Evolutionary conservation across 1,139 yeast genomes (phyloP).

Genomic region (Candida gigantensis): DNA sequence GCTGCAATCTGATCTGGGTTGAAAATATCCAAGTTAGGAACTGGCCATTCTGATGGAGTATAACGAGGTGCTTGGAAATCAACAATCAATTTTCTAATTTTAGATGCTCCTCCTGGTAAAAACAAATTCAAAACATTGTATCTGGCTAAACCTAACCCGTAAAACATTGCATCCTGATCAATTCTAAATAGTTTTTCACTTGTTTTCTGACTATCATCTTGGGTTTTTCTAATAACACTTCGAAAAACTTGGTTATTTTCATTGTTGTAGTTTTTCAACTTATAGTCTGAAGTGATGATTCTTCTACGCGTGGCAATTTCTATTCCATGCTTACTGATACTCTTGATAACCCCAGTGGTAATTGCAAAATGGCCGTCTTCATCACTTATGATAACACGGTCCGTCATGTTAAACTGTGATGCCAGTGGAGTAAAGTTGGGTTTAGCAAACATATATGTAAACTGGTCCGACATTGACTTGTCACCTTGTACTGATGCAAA

Average conservation of each 20-base stretch:
- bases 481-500: constrained; percentile 10
- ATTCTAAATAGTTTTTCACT: constrained; percentile 51
- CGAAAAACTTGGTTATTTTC: constrained; percentile 49
- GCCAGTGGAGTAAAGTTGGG: constrained; percentile 11
- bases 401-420: constrained; percentile 52
- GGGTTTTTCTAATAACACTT: constrained; percentile 40
- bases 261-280: constrained; percentile 41
- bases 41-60: constrained; percentile 3
- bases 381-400: constrained; percentile 72
- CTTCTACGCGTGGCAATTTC: constrained; percentile 52
- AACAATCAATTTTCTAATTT: constrained; percentile 60
- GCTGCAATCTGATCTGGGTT: constrained; percentile 76
- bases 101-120: constrained; percentile 51
- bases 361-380: constrained; percentile 77
- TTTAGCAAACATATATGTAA: constrained; percentile 48
- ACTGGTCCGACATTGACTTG: constrained; percentile 23
- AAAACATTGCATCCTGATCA: constrained; percentile 78
- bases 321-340: constrained; percentile 38
- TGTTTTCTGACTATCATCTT: background rate
- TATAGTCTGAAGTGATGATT: constrained; percentile 47
- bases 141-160: constrained; percentile 75
- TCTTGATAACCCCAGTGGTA: constrained; percentile 59
- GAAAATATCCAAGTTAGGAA: constrained; percentile 7
- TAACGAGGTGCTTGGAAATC: constrained; percentile 46
- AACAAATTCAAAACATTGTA: constrained; percentile 73